A percentile compares a stretch with the other conserved stretches of the same genome.
These are phyloP conservation scores for Starmerella khaoyaiensis DNA, from an alignment of 805 yeast genomes.

Conservation along the genomic window DNA sequence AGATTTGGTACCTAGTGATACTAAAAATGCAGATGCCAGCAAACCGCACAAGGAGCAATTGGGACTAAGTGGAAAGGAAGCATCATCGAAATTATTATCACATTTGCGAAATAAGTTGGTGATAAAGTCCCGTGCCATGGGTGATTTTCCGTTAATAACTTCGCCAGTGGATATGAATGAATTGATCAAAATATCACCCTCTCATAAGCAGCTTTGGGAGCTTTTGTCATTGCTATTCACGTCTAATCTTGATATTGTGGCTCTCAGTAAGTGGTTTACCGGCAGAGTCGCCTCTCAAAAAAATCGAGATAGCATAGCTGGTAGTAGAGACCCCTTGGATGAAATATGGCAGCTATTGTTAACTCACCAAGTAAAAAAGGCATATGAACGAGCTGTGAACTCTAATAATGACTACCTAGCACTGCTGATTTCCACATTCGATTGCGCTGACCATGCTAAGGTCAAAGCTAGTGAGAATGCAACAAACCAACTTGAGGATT, in stretches of 20 bases:
- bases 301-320: no score
- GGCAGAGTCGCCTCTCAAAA: conserved; percentile 30
- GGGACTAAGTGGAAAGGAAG: no score
- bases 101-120: not conserved
- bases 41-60: no score
- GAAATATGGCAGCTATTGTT: conserved; percentile 34
- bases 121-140: conserved; percentile 1
- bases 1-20: not conserved
- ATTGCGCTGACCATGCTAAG: conserved; percentile 42
- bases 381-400: conserved; percentile 48
- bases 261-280: conserved; percentile 28
- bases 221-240: conserved; percentile 5
- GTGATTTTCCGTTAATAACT: conserved; percentile 9
- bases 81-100: not conserved
- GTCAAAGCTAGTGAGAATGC: conserved; percentile 35
- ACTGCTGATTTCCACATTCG: conserved; percentile 52
- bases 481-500: conserved; percentile 45
- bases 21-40: not conserved
- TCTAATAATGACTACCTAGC: conserved; percentile 59
- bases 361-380: conserved; percentile 46
- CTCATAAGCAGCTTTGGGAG: conserved; percentile 6
- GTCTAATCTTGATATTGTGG: conserved; percentile 8
- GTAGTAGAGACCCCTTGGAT: conserved; percentile 30
- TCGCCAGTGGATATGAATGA: conserved; percentile 8
- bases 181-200: conserved; percentile 1